These are phyloP conservation scores for Cladophialophora bantiana DNA, from an alignment of 2,329 filamentous ascomycete species.

Conservation along the genomic window DNA sequence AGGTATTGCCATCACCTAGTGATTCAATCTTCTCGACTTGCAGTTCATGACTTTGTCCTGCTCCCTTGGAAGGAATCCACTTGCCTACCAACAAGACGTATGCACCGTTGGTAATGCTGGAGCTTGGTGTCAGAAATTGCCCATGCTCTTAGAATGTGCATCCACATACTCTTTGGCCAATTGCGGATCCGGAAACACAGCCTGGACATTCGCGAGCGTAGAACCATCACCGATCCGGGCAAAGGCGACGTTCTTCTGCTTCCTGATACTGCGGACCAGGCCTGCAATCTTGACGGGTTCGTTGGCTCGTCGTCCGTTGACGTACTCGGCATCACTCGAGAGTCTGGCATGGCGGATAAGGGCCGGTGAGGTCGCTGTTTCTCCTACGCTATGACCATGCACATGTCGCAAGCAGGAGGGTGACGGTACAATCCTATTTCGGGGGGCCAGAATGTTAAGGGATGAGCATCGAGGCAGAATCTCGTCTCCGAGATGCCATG, in stretches of 20 bases:
- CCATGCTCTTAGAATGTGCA: constrained; percentile 40
- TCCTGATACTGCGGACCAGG: constrained; percentile 61
- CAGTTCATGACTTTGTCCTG: constrained; percentile 79
- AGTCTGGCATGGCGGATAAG: constrained; percentile 26
- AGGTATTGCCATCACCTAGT: constrained; percentile 73
- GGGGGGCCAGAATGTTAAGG: constrained; percentile 1
- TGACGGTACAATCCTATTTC: not conserved
- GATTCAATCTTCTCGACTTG: constrained; percentile 73
- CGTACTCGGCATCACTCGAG: constrained; percentile 6
- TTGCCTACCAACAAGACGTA: constrained; percentile 78
- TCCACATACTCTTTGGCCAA: constrained; percentile 73
- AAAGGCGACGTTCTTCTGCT: constrained; percentile 85
- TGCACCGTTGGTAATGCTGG: constrained; percentile 79
- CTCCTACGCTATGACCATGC: constrained; percentile 13
- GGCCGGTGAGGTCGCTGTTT: not conserved
- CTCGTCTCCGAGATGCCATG: constrained; percentile 23
- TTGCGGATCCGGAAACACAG: constrained; percentile 71
- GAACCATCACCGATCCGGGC: constrained; percentile 88
- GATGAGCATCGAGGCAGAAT: constrained; percentile 2
- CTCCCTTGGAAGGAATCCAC: constrained; percentile 72
- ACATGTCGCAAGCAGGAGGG: not conserved
- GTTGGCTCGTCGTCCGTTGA: constrained; percentile 2
- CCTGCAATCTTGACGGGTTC: constrained; percentile 32
- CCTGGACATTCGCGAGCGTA: constrained; percentile 78
- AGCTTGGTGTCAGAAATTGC: constrained; percentile 36